Evolutionary conservation across 495 filamentous ascomycete species (phyloP).

Genomic region (Apodospora peruviana): DNA sequence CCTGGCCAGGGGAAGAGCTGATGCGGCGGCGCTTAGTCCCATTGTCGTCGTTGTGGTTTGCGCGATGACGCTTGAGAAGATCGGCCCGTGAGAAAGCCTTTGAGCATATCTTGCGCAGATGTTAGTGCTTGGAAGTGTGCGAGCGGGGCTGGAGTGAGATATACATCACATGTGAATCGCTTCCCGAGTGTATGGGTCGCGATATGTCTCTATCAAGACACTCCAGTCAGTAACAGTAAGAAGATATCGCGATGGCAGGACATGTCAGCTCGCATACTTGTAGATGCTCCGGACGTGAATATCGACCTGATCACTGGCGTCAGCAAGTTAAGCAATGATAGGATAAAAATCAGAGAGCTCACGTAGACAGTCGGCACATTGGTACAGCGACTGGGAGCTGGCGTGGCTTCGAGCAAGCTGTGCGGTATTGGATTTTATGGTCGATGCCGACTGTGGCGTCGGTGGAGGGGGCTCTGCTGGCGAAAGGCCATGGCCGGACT

Average conservation of each 20-base stretch:
- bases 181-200: constrained; percentile 54
- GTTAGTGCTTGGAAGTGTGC: background rate
- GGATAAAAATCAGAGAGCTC: background rate
- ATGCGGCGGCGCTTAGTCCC: constrained; percentile 41
- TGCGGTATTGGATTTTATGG: background rate
- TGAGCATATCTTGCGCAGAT: constrained; percentile 37
- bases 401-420: constrained; percentile 14
- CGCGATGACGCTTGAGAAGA: constrained; percentile 48
- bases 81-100: constrained; percentile 53
- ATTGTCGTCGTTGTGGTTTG: constrained; percentile 44
- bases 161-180: constrained; percentile 38
- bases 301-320: constrained; percentile 23
- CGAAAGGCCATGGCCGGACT: background rate
- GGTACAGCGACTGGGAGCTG: constrained; percentile 35
- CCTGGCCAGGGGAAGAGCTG: constrained; percentile 37
- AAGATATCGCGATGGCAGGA: background rate
- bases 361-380: constrained; percentile 49
- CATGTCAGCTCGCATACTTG: constrained; percentile 22
- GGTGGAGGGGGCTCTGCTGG: background rate
- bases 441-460: constrained; percentile 2
- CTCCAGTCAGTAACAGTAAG: background rate
- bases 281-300: constrained; percentile 52
- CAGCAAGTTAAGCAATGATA: too few relatives aligned
- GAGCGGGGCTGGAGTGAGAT: constrained; percentile 1
- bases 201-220: constrained; percentile 40